A percentile compares a stretch with the other conserved stretches of the same genome.
Conservation (phyloP, 257 asterid species). For the Parsonsia alboflavescens region DNA sequence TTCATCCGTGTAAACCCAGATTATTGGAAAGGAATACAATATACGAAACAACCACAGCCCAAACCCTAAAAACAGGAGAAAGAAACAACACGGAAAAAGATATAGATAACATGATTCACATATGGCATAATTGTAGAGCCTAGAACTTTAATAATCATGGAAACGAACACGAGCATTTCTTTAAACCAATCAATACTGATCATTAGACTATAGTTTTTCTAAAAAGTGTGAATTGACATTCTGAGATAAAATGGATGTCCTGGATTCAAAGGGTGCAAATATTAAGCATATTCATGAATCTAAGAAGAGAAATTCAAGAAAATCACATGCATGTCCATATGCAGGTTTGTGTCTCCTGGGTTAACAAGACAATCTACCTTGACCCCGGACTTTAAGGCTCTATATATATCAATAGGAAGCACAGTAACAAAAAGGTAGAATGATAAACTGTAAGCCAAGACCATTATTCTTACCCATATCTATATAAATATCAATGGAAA, state of each 20-base stretch:
- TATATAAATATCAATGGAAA: not conserved
- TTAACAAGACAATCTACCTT: not conserved
- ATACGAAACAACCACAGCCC: not conserved
- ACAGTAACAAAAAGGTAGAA: not conserved
- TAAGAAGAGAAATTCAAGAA: not conserved
- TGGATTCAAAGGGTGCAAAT: not conserved
- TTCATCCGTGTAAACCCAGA: not conserved
- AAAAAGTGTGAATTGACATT: not conserved
- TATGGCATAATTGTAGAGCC: not conserved
- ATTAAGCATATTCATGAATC: not conserved
- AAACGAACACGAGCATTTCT: not conserved
- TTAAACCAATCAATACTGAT: not conserved
- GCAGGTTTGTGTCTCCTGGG: not conserved
- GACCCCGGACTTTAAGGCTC: not conserved
- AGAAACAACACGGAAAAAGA: not conserved
- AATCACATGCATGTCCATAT: not conserved
- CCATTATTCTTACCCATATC: constrained; percentile 58
- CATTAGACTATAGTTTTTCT: not conserved
- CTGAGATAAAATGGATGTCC: not conserved
- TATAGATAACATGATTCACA: not conserved
- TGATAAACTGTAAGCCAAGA: constrained; percentile 3
- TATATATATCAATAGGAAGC: not conserved
- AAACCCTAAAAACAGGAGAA: not conserved
- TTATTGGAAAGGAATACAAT: not conserved
- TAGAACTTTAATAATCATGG: not conserved